Percentiles rank a stretch among this genome's conserved stretches.
These are phyloP conservation scores for Saccharomycopsis malanga DNA, from an alignment of 805 yeast species.

Conservation along the genomic window DNA sequence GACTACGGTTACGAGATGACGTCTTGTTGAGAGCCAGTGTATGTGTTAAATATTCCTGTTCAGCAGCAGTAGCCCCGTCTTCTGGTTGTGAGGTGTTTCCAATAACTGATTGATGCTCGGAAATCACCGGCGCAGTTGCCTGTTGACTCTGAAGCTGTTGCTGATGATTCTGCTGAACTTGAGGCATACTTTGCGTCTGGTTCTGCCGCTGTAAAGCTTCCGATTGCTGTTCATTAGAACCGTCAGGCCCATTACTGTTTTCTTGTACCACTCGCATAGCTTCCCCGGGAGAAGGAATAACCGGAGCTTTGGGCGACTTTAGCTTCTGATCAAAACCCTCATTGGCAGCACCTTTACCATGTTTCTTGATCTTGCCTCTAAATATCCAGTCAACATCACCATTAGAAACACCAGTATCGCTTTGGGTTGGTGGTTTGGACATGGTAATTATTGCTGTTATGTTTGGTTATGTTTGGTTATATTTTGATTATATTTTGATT, in stretches of 20 bases:
- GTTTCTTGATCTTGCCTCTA: conserved; percentile 64
- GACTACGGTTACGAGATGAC: conserved; percentile 8
- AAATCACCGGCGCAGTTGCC: too few relatives aligned
- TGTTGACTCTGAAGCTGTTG: too few relatives aligned
- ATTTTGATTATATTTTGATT: too few relatives aligned
- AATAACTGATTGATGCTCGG: too few relatives aligned
- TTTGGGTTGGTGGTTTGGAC: not conserved
- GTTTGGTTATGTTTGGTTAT: too few relatives aligned
- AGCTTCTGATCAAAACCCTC: conserved; percentile 4
- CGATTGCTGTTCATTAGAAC: not conserved
- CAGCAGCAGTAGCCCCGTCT: too few relatives aligned
- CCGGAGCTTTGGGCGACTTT: conserved; percentile 19
- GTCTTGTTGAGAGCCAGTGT: not conserved
- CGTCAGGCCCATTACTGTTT: not conserved
- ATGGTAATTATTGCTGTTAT: not conserved
- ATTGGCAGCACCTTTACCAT: conserved; percentile 29
- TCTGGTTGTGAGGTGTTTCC: too few relatives aligned
- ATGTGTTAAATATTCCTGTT: too few relatives aligned
- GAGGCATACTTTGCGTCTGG: not conserved
- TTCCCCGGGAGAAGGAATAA: conserved; percentile 21
- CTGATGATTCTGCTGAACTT: not conserved
- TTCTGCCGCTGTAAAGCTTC: not conserved
- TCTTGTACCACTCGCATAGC: conserved; percentile 11
- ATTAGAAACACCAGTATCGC: conserved; percentile 48
- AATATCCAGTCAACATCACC: conserved; percentile 84